A percentile compares a stretch with the other conserved stretches of the same genome.
These are phyloP conservation scores for Ophiognomonia clavigignenti-juglandacearum DNA, from an alignment of 2,329 filamentous ascomycete genomes.

Conservation along the genomic window DNA sequence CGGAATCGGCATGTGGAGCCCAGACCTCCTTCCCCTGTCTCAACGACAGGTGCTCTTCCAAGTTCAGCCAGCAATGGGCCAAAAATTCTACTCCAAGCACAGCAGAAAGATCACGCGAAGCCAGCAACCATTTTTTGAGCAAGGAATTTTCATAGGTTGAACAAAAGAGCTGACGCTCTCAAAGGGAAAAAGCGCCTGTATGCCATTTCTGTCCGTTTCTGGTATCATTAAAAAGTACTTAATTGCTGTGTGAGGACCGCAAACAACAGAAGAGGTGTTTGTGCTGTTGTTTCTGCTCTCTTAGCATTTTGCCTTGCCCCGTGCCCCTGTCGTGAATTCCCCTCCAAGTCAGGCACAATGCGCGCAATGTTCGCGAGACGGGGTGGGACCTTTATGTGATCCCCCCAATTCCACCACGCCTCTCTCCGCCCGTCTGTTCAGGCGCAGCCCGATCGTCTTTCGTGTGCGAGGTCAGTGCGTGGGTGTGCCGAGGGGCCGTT, in stretches of 20 bases:
- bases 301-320: not conserved
- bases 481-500: too few species aligned
- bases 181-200: not conserved
- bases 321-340: not conserved
- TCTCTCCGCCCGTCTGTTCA: too few species aligned
- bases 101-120: not conserved
- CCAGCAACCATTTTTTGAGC: not conserved
- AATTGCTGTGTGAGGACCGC: too few species aligned
- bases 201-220: slow-evolving; percentile 13
- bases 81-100: too few species aligned
- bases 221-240: slow-evolving; percentile 15
- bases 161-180: not conserved
- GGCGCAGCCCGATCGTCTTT: too few species aligned
- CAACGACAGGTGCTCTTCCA: not conserved
- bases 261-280: too few species aligned
- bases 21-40: not conserved
- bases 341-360: not conserved
- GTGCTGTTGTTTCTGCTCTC: not conserved
- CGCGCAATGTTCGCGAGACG: too few species aligned
- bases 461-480: not conserved
- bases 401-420: too few species aligned
- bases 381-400: too few species aligned
- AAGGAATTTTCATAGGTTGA: not conserved
- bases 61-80: not conserved
- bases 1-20: not conserved